phyloP scores from a whole-genome alignment of 371 early-diverging fungal species.

The Mucor indicus region DNA sequence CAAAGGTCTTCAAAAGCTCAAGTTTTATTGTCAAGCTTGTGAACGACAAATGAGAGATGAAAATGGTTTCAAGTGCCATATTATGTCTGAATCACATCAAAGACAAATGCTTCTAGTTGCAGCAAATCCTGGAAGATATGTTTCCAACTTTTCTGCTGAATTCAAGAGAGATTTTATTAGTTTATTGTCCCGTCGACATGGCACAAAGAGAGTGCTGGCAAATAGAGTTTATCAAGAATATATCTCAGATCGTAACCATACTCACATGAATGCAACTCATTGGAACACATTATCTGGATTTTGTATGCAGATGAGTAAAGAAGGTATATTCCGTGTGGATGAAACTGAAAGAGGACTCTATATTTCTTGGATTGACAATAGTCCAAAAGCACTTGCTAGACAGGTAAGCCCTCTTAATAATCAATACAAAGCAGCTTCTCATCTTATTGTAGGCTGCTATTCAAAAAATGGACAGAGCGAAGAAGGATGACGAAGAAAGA shows the following conservation, averaged over 20 bases:
- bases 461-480: constrained; percentile 75
- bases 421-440: background rate
- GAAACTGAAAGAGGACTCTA: constrained; percentile 90
- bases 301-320: constrained; percentile 77
- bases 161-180: constrained; percentile 73
- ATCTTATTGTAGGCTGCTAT: constrained; percentile 65
- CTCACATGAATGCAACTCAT: constrained; percentile 95
- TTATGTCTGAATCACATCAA: constrained; percentile 88
- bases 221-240: constrained; percentile 96
- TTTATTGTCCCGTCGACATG: constrained; percentile 73
- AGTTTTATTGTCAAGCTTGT: constrained; percentile 95
- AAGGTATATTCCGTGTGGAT: constrained; percentile 83
- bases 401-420: constrained; percentile 34
- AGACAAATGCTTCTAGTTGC: constrained; percentile 90
- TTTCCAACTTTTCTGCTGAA: constrained; percentile 70
- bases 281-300: constrained; percentile 91
- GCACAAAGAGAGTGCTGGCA: constrained; percentile 82
- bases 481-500: constrained; percentile 83
- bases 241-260: constrained; percentile 83
- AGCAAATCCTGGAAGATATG: constrained; percentile 69
- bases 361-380: constrained; percentile 89
- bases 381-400: constrained; percentile 79
- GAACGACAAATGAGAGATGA: constrained; percentile 92
- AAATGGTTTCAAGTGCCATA: constrained; percentile 96
- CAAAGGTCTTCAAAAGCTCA: constrained; percentile 91